These are phyloP conservation scores for Fusarium sp. DNA, from an alignment of 2,329 filamentous ascomycete species.

Conservation along the genomic window DNA sequence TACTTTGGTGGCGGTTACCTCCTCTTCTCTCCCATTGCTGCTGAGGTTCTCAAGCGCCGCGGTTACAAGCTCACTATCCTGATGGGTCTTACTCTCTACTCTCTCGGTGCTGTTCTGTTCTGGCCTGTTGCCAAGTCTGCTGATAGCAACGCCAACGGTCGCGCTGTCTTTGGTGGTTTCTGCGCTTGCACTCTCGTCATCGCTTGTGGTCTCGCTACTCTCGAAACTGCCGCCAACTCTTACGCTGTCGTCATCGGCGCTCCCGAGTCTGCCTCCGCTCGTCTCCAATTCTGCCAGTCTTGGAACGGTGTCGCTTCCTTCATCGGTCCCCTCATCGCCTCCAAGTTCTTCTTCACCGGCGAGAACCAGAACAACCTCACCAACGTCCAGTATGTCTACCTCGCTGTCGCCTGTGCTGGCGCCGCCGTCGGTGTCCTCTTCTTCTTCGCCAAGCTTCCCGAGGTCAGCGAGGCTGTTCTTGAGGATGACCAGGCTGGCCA, in stretches of 20 bases:
- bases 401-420: conserved; percentile 77
- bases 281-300: conserved; percentile 72
- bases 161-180: conserved; percentile 73
- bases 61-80: conserved; percentile 76
- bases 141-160: conserved; percentile 30
- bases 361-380: conserved; percentile 65
- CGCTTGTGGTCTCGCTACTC: conserved; percentile 75
- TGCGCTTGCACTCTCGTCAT: conserved; percentile 78
- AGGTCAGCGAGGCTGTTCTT: conserved; percentile 67
- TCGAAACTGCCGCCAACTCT: conserved; percentile 82
- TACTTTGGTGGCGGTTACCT: conserved; percentile 64
- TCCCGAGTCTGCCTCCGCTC: conserved; percentile 5
- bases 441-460: conserved; percentile 75
- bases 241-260: conserved; percentile 66
- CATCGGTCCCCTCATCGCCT: conserved; percentile 76
- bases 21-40: conserved; percentile 60
- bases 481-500: conserved; percentile 56
- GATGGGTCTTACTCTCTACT: conserved; percentile 73
- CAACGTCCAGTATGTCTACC: conserved; percentile 81
- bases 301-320: conserved; percentile 81
- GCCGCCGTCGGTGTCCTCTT: conserved; percentile 71
- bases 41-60: conserved; percentile 69
- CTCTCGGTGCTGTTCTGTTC: conserved; percentile 64
- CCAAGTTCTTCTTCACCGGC: conserved; percentile 76
- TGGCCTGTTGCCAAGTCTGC: conserved; percentile 66